Evolutionary conservation across 805 yeast species (phyloP).

Genomic region (Yueomyces sp.): DNA sequence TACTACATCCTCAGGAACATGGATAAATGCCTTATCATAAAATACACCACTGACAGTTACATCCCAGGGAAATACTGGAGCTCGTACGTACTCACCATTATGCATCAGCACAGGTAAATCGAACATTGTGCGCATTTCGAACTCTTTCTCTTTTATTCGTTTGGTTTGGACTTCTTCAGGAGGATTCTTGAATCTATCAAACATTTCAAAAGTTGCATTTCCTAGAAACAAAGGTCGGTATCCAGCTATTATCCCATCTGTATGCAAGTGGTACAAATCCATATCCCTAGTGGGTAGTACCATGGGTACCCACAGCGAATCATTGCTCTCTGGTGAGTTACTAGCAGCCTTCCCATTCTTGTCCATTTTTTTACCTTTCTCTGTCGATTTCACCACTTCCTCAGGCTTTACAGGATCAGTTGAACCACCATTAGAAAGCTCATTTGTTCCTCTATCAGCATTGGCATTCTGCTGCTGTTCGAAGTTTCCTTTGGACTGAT

Average conservation of each 20-base stretch:
- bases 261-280: constrained; percentile 15
- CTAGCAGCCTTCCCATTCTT: too few relatives aligned
- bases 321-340: background rate
- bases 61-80: constrained; percentile 28
- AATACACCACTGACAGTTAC: constrained; percentile 26
- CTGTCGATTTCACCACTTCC: too few relatives aligned
- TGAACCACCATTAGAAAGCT: too few relatives aligned
- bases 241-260: constrained; percentile 33
- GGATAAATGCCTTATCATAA: constrained; percentile 22
- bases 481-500: too few relatives aligned
- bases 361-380: too few relatives aligned
- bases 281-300: constrained; percentile 20
- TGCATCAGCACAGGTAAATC: background rate
- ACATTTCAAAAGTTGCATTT: constrained; percentile 14
- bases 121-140: background rate
- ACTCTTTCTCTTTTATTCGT: constrained; percentile 2
- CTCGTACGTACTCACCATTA: constrained; percentile 5
- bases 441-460: too few relatives aligned
- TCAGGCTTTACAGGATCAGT: too few relatives aligned
- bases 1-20: constrained; percentile 27
- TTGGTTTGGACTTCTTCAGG: constrained; percentile 7
- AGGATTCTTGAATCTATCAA: constrained; percentile 8
- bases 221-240: constrained; percentile 33
- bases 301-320: constrained; percentile 14
- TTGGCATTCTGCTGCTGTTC: too few relatives aligned